These are phyloP conservation scores for Teunomyces cretensis DNA, from an alignment of 805 yeast species.

Conservation along the genomic window DNA sequence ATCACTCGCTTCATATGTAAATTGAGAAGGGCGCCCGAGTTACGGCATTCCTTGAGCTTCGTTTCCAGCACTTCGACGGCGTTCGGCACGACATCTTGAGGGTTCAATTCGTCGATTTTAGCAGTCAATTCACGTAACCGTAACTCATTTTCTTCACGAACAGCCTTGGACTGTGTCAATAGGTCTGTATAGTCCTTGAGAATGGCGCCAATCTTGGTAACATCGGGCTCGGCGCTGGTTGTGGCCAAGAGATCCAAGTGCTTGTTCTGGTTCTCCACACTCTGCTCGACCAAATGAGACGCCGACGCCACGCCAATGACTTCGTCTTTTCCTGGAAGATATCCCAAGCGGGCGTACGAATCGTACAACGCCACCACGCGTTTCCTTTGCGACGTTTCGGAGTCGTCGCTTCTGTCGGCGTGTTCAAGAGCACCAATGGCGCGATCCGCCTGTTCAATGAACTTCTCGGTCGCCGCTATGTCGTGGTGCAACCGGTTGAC, in stretches of 20 bases:
- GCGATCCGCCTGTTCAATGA: conserved; percentile 20
- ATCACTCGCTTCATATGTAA: conserved; percentile 17
- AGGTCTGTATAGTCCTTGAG: conserved; percentile 5
- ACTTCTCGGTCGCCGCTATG: conserved; percentile 12
- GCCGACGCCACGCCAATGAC: conserved; percentile 28
- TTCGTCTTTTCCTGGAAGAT: conserved; percentile 27
- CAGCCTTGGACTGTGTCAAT: background rate
- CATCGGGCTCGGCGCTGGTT: background rate
- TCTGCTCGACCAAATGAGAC: conserved; percentile 8
- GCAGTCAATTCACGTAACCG: background rate
- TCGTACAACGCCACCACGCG: conserved; percentile 19
- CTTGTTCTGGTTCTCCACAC: conserved; percentile 1
- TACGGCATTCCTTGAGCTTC: conserved; percentile 1
- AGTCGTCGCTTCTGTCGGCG: conserved; percentile 2
- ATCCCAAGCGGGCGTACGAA: conserved; percentile 21
- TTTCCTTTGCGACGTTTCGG: conserved; percentile 5
- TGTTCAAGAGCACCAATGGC: conserved; percentile 15
- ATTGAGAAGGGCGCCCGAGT: conserved; percentile 11
- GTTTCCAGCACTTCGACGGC: background rate
- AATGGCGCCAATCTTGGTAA: background rate
- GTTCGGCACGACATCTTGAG: background rate
- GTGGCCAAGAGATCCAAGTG: background rate
- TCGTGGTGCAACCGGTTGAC: conserved; percentile 2
- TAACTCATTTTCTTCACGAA: background rate
- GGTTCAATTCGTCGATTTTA: background rate